These are phyloP conservation scores for Camellia oleifera DNA, from an alignment of 179 eudicot species.

Conservation along the genomic window DNA sequence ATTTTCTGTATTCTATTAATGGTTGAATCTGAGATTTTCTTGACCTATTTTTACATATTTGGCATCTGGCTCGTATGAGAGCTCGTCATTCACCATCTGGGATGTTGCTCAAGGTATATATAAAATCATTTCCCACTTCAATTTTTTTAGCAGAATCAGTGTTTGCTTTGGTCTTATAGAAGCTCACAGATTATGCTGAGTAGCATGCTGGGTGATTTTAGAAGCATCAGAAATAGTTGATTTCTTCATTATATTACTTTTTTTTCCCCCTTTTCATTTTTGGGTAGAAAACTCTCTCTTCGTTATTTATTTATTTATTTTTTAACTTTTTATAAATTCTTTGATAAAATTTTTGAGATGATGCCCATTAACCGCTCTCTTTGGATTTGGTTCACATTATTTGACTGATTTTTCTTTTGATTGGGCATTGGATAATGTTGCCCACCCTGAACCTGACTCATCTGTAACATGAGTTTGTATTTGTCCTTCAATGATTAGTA, in stretches of 20 bases:
- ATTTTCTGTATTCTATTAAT: neutral
- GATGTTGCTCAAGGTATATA: slow-evolving; percentile 92
- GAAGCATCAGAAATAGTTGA: neutral
- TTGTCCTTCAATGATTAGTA: neutral
- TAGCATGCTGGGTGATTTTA: neutral
- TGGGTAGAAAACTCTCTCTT: neutral
- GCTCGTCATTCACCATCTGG: slow-evolving; percentile 91
- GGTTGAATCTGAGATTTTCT: slow-evolving; percentile 35
- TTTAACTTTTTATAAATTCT: neutral
- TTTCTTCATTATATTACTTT: neutral
- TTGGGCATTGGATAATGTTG: neutral
- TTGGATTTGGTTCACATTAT: neutral
- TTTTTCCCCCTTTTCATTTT: neutral
- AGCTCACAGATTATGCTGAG: neutral
- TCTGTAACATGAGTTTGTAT: neutral
- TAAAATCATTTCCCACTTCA: neutral
- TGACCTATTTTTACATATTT: slow-evolving; percentile 69
- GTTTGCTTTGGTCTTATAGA: neutral
- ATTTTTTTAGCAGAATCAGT: neutral
- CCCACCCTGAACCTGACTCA: neutral
- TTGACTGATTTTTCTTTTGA: neutral
- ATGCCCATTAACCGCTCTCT: neutral
- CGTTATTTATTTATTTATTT: neutral
- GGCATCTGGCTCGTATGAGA: slow-evolving; percentile 93
- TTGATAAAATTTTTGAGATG: neutral